Percentiles rank a stretch among this genome's conserved stretches.
These are phyloP conservation scores for Dysphania ambrosioides DNA, from an alignment of 148 eudicot genomes.

Conservation along the genomic window DNA sequence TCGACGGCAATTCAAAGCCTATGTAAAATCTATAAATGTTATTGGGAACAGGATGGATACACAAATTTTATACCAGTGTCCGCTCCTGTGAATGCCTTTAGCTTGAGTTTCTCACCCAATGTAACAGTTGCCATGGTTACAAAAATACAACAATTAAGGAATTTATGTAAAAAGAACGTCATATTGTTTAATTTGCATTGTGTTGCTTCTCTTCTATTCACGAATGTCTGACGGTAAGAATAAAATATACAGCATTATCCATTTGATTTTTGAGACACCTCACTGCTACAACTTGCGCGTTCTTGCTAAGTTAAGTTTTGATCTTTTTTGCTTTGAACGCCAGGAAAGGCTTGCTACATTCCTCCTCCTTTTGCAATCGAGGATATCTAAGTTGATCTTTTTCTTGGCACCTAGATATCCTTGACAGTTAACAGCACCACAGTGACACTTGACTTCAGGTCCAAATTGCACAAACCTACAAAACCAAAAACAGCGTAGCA, in stretches of 20 bases:
- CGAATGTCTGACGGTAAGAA: slow-evolving; percentile 5
- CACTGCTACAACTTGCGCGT: slow-evolving; percentile 11
- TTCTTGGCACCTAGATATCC: slow-evolving; percentile 75
- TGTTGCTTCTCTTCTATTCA: not conserved
- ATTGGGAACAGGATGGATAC: slow-evolving; percentile 8
- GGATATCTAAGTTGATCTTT: slow-evolving; percentile 33
- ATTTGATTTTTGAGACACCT: not conserved
- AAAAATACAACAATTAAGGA: slow-evolving; percentile 2
- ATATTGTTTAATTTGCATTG: slow-evolving; percentile 11
- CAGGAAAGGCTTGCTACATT: slow-evolving; percentile 40
- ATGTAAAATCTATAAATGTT: not conserved
- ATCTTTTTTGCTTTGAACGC: slow-evolving; percentile 70
- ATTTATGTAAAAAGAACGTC: not conserved
- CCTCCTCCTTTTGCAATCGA: slow-evolving; percentile 29
- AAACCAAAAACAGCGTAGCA: slow-evolving; percentile 1
- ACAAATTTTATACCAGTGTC: not conserved
- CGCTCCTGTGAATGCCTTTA: not conserved
- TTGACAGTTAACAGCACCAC: slow-evolving; percentile 80
- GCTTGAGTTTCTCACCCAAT: not conserved
- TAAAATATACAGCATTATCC: slow-evolving; percentile 23
- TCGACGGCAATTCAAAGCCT: not conserved
- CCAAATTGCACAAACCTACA: slow-evolving; percentile 95
- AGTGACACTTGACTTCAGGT: slow-evolving; percentile 80
- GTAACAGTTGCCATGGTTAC: slow-evolving; percentile 7
- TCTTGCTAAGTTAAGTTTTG: slow-evolving; percentile 20